These are phyloP conservation scores for Claviceps maximensis DNA, from an alignment of 2,329 filamentous ascomycete genomes.

Conservation along the genomic window DNA sequence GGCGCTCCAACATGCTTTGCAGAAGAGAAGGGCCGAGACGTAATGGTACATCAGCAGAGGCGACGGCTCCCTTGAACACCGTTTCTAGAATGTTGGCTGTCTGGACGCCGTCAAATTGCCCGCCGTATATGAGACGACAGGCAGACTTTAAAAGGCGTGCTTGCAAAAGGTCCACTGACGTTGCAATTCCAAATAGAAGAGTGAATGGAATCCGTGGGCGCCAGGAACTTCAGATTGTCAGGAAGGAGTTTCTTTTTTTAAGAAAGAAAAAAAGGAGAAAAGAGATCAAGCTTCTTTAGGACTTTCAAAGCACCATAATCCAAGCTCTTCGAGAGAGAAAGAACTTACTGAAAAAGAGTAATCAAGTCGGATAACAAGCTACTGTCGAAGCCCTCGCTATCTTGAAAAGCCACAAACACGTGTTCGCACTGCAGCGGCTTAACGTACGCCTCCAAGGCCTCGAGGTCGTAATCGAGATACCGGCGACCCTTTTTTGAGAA, in stretches of 20 bases:
- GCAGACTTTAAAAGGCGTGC: slow-evolving; percentile 58
- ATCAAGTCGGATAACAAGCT: slow-evolving; percentile 59
- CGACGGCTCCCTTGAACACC: slow-evolving; percentile 54
- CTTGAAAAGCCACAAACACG: slow-evolving; percentile 62
- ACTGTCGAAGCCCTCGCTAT: slow-evolving; percentile 71
- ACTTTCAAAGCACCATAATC: too few species aligned
- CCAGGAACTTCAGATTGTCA: slow-evolving; percentile 39
- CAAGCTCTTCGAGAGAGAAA: neutral
- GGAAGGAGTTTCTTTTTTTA: neutral
- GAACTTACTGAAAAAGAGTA: slow-evolving; percentile 48
- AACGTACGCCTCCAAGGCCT: slow-evolving; percentile 51
- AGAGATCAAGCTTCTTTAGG: too few species aligned
- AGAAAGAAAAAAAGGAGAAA: too few species aligned
- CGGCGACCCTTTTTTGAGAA: slow-evolving; percentile 36
- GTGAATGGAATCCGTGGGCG: slow-evolving; percentile 64
- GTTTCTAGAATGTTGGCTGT: slow-evolving; percentile 58
- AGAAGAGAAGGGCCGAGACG: slow-evolving; percentile 52
- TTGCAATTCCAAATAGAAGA: slow-evolving; percentile 67
- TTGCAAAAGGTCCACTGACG: slow-evolving; percentile 68
- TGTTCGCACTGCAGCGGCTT: slow-evolving; percentile 38
- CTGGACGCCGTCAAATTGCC: slow-evolving; percentile 66
- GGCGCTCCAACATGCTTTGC: slow-evolving; percentile 52
- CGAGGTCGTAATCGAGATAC: slow-evolving; percentile 67
- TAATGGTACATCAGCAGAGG: slow-evolving; percentile 40
- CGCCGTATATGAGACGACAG: slow-evolving; percentile 52